Percentiles rank a stretch among this genome's conserved stretches.
Conservation (phyloP, 352 stramenopile genomes). For the Globisporangium rhizosaccharum region DNA sequence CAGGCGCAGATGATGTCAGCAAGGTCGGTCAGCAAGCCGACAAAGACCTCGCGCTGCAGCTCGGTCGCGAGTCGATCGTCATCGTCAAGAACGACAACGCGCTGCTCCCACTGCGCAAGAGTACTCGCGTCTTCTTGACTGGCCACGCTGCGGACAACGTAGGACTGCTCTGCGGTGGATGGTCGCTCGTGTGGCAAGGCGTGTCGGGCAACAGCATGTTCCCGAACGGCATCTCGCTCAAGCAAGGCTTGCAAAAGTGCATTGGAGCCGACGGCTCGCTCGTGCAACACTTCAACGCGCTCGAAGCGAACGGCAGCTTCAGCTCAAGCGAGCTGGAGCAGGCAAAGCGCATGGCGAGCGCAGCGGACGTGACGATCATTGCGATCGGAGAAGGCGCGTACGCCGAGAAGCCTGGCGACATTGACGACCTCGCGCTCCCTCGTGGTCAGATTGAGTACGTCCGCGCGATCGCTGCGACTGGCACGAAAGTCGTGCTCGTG, state of each 20-base stretch:
- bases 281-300: constrained; percentile 41
- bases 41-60: constrained; percentile 44
- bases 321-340: constrained; percentile 35
- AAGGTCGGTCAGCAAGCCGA: constrained; percentile 52
- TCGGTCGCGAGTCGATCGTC: constrained; percentile 80
- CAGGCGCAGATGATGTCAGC: constrained; percentile 31
- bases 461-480: constrained; percentile 43
- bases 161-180: constrained; percentile 69
- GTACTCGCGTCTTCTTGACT: constrained; percentile 54
- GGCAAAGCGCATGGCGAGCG: constrained; percentile 41
- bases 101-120: constrained; percentile 39
- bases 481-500: constrained; percentile 80
- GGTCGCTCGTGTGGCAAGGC: constrained; percentile 87
- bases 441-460: constrained; percentile 73
- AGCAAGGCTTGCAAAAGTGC: constrained; percentile 40
- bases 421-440: constrained; percentile 66
- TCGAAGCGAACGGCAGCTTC: constrained; percentile 53
- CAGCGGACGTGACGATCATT: constrained; percentile 62
- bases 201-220: constrained; percentile 56
- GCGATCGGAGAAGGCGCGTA: constrained; percentile 76
- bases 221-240: constrained; percentile 61
- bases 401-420: constrained; percentile 84
- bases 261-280: constrained; percentile 21
- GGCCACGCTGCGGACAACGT: constrained; percentile 63
- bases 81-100: constrained; percentile 76